These are phyloP conservation scores for Aspergillus sclerotioniger DNA, from an alignment of 495 filamentous ascomycete genomes.

Conservation along the genomic window DNA sequence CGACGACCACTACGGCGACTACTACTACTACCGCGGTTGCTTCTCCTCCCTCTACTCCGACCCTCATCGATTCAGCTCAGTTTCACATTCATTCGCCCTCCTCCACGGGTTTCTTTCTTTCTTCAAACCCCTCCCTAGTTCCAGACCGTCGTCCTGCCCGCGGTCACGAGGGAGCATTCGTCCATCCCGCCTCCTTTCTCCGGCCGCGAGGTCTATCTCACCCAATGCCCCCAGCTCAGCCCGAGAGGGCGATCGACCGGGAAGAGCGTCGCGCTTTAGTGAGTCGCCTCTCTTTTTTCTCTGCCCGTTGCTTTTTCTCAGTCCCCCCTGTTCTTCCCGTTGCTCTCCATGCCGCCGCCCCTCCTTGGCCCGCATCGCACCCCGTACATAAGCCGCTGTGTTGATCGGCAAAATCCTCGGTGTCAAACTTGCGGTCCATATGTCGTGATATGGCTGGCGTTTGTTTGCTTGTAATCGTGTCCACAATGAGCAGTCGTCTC, in stretches of 20 bases:
- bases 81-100: not conserved
- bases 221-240: slow-evolving; percentile 55
- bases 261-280: slow-evolving; percentile 94
- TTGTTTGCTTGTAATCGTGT: slow-evolving; percentile 11
- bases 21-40: not conserved
- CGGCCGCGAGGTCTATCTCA: slow-evolving; percentile 57
- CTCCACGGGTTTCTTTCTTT: not conserved
- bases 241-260: slow-evolving; percentile 74
- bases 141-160: slow-evolving; percentile 14
- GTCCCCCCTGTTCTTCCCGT: not conserved
- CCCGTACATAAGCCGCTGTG: not conserved
- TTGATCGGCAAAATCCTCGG: not conserved
- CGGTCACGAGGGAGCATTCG: slow-evolving; percentile 57
- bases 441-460: not conserved
- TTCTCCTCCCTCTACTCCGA: not conserved
- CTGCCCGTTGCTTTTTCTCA: slow-evolving; percentile 9
- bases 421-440: not conserved
- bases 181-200: slow-evolving; percentile 85
- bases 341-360: slow-evolving; percentile 9
- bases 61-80: not conserved
- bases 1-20: not conserved
- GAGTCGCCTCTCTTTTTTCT: slow-evolving; percentile 37
- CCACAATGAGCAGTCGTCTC: slow-evolving; percentile 1
- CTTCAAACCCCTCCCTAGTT: slow-evolving; percentile 8
- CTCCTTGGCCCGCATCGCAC: slow-evolving; percentile 4